Evolutionary conservation across 1,139 yeast species (phyloP), one percentile per base, ranked within the genome.

Genomic region (Protomyces gravidus): DNA sequence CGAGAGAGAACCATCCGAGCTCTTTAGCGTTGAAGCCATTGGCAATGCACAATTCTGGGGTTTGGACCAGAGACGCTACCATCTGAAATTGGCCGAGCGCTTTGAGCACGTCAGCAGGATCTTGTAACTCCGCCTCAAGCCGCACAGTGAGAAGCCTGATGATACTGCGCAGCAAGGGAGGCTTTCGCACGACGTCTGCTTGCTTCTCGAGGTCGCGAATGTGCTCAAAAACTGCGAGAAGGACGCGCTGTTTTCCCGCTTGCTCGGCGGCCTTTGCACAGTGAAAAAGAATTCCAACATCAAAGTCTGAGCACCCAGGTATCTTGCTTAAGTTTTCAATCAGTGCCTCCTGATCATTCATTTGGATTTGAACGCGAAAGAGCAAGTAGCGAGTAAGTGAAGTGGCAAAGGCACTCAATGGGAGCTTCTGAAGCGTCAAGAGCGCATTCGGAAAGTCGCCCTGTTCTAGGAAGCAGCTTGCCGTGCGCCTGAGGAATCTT

Each of bases 211-310:
- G 21, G 19, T 55, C 50, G 21, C 62, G 46, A 26, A 63, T 48
- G 3, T 51, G 27, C 28, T 46, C 45, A 55, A 63, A 55, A 5
- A 63, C 55, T 5, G 51, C 46, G 3, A 56, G 49, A 4, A 63
- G 45, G 2, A 62, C 52, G 5, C 50, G 42, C 48, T 62, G 59
- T n/a, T 48, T 57, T 4, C 60, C 63, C 11, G 32, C 32, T 25
- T 56, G 59, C 27, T 63, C 63, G 11, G 64, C 63, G 15, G 63
- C 63, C 46, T 58, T 56, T 4, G 65, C 64, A 32, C 65, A 63
- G 2, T 63, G 61, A 23, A 57, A 46, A 30, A 63, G 26, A 9
- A 61, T 40, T 17, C 49, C 48, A 15, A 53, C 27, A 17, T 48
- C 59, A 6, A 50, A 59, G 6, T 36, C 46, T 7, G 58, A 40